phyloP scores from a whole-genome alignment of 2,329 filamentous ascomycete genomes.

The Lasiodiplodia gonubiensis region DNA sequence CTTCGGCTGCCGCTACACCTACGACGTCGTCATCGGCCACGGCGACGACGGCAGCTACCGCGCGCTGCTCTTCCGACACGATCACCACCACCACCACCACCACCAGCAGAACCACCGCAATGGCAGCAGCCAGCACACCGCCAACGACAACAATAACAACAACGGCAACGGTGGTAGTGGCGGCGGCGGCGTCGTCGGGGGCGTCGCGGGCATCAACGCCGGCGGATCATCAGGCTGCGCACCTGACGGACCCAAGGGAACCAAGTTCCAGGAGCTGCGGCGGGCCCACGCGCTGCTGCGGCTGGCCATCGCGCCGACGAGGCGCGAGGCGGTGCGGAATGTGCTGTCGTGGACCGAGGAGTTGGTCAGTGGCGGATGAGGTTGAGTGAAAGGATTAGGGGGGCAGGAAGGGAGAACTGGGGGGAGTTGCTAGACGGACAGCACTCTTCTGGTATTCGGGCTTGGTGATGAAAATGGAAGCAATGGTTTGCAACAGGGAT shows the following conservation, averaged over 20 bases:
- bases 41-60: constrained; percentile 12
- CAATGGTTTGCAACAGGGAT: too few relatives aligned
- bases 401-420: too few relatives aligned
- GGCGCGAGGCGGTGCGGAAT: background rate
- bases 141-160: background rate
- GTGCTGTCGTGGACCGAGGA: constrained; percentile 9
- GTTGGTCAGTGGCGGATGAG: background rate
- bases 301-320: background rate
- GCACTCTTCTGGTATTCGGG: background rate
- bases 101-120: background rate
- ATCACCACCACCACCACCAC: background rate
- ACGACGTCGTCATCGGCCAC: constrained; percentile 6
- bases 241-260: background rate
- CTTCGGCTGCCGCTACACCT: constrained; percentile 10
- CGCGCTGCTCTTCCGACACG: constrained; percentile 5
- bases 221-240: too few relatives aligned
- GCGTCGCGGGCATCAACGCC: too few relatives aligned
- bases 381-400: too few relatives aligned
- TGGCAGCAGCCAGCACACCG: background rate
- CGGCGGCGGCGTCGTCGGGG: background rate
- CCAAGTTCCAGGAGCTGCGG: background rate
- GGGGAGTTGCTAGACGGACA: too few relatives aligned
- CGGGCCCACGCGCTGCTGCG: constrained; percentile 12
- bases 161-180: too few relatives aligned
- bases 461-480: too few relatives aligned